Base-by-base conservation (phyloP, 176 grass and related monocot genomes). In the Triticum urartu region DNA sequence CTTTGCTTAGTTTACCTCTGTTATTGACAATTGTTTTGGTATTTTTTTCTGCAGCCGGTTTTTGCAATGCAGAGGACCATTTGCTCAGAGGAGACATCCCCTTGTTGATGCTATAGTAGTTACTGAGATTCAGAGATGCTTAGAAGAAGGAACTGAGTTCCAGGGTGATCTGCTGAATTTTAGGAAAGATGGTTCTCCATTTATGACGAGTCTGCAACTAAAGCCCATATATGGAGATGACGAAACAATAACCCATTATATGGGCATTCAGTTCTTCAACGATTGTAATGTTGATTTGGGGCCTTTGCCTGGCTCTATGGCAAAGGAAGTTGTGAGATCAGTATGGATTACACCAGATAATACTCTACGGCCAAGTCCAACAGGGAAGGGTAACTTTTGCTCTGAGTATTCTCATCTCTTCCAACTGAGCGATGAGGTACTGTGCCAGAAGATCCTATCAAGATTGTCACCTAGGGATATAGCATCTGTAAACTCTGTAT, bases 81-180 rank as follows among this genome's bases (percentile, higher is more conserved):
- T 90, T 85, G 94, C 94, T 28, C 79, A 88, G 81, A 87, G 97
- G 63, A 84, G 97, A 71, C 97, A 99, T 64, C 97, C 94, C 14
- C 88, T 94, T 78, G 97, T 99, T 72, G 97, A 99, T 85, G 68
- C 90, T 48, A 88, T 86, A 75, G 82, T 88, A 58, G 92, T 99
- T 86, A 87, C 90, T 67, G 87, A 91, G 65, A 97, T 96, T 68
- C 92, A 91, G 39, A 88, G 73, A 89, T 91, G 90, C 81, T 81
- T 99, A 47, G 90, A 99, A 20, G 88, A 91, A 77, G 97, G 94
- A 42, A 74, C 33, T 2, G 92, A 90, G 82, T 99, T 99, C 69
- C 85, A 90, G 38, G 97, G 97, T 34, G 91, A 99, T 79, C 76
- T 99, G 48, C 91, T 99, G 72, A 99, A 99, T 80, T 99, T 99